Evolutionary conservation across 345 rosid genomes (phyloP).

Genomic region (Eucalyptus globulus): DNA sequence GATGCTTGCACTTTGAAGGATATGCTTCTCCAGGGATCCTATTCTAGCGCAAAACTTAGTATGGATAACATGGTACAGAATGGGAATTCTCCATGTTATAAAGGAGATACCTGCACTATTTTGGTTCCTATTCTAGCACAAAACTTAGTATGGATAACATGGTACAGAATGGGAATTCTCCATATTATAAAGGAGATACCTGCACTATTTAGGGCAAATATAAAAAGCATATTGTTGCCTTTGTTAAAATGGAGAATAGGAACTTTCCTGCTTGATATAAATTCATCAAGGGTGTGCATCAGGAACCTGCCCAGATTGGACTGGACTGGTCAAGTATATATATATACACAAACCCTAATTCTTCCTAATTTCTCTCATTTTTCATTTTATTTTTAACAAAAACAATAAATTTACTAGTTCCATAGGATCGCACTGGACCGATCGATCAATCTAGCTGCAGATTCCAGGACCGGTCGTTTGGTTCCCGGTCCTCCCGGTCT

Average conservation of each 20-base stretch:
- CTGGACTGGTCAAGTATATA: rapidly evolving
- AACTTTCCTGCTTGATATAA: background rate
- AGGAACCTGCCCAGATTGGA: rapidly evolving
- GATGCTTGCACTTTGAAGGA: background rate
- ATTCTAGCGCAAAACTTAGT: too few species aligned
- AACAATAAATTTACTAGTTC: too few species aligned
- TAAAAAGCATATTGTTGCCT: background rate
- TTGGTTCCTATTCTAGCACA: background rate
- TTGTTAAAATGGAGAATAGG: background rate
- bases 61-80: too few species aligned
- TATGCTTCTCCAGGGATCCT: background rate
- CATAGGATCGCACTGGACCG: rapidly evolving
- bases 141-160: background rate
- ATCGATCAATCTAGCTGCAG: rapidly evolving
- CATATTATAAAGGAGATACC: background rate
- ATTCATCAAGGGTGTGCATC: too few species aligned
- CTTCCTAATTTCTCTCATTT: too few species aligned
- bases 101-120: too few species aligned
- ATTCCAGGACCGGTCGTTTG: rapidly evolving
- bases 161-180: background rate
- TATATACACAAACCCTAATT: too few species aligned
- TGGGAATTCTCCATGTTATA: too few species aligned
- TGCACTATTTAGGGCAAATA: background rate
- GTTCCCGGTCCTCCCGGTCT: rapidly evolving
- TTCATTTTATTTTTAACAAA: too few species aligned